These are phyloP conservation scores for Barnettozyma sp. DNA, from an alignment of 805 yeast genomes.

Conservation along the genomic window DNA sequence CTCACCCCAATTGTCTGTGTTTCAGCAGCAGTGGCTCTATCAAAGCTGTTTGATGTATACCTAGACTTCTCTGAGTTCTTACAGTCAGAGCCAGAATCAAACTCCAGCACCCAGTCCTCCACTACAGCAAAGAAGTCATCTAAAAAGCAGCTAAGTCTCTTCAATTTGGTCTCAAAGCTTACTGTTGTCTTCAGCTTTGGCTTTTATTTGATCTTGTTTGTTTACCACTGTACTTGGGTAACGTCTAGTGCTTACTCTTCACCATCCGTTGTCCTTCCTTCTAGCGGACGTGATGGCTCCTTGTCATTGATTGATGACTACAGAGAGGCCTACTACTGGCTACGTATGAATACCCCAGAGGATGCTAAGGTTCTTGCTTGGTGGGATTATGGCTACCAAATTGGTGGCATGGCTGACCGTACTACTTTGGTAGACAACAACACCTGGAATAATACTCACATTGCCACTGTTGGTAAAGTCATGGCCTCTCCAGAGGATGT, in stretches of 20 bases:
- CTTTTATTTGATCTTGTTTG: slow-evolving; percentile 73
- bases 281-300: slow-evolving; percentile 78
- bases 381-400: slow-evolving; percentile 99
- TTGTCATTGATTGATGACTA: slow-evolving; percentile 86
- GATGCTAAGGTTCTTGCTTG: slow-evolving; percentile 96
- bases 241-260: slow-evolving; percentile 94
- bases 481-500: slow-evolving; percentile 87
- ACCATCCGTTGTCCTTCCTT: slow-evolving; percentile 92
- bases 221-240: slow-evolving; percentile 95
- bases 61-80: slow-evolving; percentile 46
- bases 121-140: slow-evolving; percentile 9
- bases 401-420: slow-evolving; percentile 99
- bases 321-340: slow-evolving; percentile 98
- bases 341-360: slow-evolving; percentile 94
- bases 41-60: slow-evolving; percentile 78
- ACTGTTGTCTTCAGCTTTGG: slow-evolving; percentile 61
- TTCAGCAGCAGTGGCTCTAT: slow-evolving; percentile 81
- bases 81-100: slow-evolving; percentile 9
- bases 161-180: slow-evolving; percentile 43
- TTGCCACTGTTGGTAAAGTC: slow-evolving; percentile 98
- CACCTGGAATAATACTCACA: slow-evolving; percentile 99
- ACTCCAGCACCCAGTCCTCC: too few species aligned
- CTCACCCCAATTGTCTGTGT: slow-evolving; percentile 96
- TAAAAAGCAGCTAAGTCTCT: slow-evolving; percentile 14
- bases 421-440: slow-evolving; percentile 97